Conservation (phyloP, 2,329 filamentous ascomycete genomes). For the Nigrospora oryzae region DNA sequence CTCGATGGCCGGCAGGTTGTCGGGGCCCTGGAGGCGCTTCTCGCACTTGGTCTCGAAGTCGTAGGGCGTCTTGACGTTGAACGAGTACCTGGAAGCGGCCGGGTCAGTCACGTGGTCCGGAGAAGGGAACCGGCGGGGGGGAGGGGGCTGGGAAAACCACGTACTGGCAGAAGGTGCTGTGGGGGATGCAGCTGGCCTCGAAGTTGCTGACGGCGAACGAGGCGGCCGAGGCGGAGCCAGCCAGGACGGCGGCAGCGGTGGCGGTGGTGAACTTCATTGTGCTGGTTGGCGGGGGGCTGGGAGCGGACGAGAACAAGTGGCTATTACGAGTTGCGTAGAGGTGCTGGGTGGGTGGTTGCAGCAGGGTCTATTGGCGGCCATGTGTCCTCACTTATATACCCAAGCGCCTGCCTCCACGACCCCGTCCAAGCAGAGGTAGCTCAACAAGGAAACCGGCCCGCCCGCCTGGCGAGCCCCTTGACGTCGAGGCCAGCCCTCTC, state of each 20-base stretch:
- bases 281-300: not conserved
- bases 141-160: not conserved
- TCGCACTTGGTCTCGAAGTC: conserved; percentile 8
- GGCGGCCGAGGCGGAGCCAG: conserved; percentile 8
- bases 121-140: not conserved
- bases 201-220: conserved; percentile 11
- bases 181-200: conserved; percentile 13
- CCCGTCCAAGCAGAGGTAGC: too few relatives aligned
- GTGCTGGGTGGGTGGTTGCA: too few relatives aligned
- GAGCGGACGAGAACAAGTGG: too few relatives aligned
- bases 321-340: too few relatives aligned
- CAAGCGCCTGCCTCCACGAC: too few relatives aligned
- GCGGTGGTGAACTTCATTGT: conserved; percentile 10
- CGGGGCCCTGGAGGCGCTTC: conserved; percentile 11
- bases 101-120: not conserved
- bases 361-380: too few relatives aligned
- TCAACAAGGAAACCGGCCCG: too few relatives aligned
- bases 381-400: too few relatives aligned
- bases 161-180: conserved; percentile 12
- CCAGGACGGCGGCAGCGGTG: conserved; percentile 7
- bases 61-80: conserved; percentile 7
- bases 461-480: too few relatives aligned
- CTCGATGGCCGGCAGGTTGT: conserved; percentile 10
- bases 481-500: too few relatives aligned
- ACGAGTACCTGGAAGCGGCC: conserved; percentile 9